Percentiles rank a stretch among this genome's conserved stretches.
Conservation (phyloP, 345 rosid genomes). For the Gossypium australe region DNA sequence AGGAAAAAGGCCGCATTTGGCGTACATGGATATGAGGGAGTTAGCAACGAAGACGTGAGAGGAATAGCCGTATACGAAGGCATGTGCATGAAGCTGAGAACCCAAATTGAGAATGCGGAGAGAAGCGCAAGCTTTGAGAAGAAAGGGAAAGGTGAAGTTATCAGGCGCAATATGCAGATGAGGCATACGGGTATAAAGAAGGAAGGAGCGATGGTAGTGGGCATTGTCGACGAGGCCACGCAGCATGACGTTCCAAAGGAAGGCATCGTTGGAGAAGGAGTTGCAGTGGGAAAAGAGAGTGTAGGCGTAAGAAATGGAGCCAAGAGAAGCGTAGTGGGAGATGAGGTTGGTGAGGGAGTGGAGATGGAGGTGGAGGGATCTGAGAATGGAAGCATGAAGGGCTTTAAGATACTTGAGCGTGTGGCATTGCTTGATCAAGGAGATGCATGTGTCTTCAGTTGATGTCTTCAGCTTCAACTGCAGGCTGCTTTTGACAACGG, state of each 20-base stretch:
- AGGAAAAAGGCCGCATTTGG: conserved; percentile 18
- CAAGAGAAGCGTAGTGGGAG: conserved; percentile 28
- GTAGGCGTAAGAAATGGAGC: conserved; percentile 31
- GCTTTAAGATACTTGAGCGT: conserved; percentile 24
- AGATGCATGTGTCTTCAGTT: conserved; percentile 12
- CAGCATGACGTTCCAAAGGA: conserved; percentile 41
- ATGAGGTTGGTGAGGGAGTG: conserved; percentile 32
- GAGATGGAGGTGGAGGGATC: conserved; percentile 17
- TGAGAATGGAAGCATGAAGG: conserved; percentile 30
- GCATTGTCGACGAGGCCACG: conserved; percentile 30
- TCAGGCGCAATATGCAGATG: conserved; percentile 26
- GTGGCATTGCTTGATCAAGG: conserved; percentile 29
- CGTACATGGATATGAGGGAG: conserved; percentile 43
- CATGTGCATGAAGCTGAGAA: conserved; percentile 26
- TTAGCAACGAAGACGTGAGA: conserved; percentile 27
- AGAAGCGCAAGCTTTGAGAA: conserved; percentile 38
- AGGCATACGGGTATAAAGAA: conserved; percentile 30
- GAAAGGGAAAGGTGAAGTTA: conserved; percentile 33
- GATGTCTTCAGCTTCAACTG: background rate
- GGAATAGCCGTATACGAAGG: conserved; percentile 22
- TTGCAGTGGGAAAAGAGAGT: conserved; percentile 28
- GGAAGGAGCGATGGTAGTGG: conserved; percentile 15
- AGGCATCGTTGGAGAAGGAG: conserved; percentile 16
- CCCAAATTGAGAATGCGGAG: conserved; percentile 19
- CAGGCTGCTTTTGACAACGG: background rate